A percentile compares a stretch with the other conserved stretches of the same genome.
phyloP scores from a whole-genome alignment of 345 rosid species.

The Eucalyptus erythrocorys region DNA sequence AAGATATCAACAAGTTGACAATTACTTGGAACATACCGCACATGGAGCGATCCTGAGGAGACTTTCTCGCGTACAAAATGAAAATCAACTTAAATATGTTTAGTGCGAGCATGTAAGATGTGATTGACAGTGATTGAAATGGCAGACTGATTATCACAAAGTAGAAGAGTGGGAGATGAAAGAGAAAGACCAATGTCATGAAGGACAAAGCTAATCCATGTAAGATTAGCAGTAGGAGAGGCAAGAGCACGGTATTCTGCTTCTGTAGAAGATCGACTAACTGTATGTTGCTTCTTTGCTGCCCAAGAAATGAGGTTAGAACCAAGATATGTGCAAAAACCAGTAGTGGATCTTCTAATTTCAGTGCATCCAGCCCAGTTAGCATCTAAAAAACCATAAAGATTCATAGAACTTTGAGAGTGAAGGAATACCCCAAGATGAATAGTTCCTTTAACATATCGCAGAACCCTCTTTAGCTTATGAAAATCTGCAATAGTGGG shows the following conservation, averaged over 20 bases:
- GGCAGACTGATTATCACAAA: not conserved
- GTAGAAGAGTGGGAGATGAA: accelerated
- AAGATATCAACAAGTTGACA: too few species aligned
- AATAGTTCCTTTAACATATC: too few species aligned
- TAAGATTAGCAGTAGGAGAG: not conserved
- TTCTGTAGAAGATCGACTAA: not conserved
- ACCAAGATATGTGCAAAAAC: not conserved
- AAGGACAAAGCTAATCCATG: not conserved
- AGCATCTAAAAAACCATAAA: not conserved
- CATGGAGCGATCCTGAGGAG: too few species aligned
- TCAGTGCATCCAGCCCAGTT: not conserved
- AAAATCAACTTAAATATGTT: too few species aligned
- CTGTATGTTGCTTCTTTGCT: too few species aligned
- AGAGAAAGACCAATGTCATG: not conserved
- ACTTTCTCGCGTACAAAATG: too few species aligned
- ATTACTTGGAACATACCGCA: too few species aligned
- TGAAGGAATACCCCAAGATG: not conserved
- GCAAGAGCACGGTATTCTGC: not conserved
- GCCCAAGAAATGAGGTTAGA: not conserved
- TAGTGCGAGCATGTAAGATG: too few species aligned
- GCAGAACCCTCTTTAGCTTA: too few species aligned
- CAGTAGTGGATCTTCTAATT: not conserved
- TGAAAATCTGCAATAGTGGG: too few species aligned
- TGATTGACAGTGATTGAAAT: not conserved
- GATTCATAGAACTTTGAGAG: not conserved